Evolutionary conservation across 805 yeast genomes (phyloP).

Genomic region (Jamesozyma jinghongensis): DNA sequence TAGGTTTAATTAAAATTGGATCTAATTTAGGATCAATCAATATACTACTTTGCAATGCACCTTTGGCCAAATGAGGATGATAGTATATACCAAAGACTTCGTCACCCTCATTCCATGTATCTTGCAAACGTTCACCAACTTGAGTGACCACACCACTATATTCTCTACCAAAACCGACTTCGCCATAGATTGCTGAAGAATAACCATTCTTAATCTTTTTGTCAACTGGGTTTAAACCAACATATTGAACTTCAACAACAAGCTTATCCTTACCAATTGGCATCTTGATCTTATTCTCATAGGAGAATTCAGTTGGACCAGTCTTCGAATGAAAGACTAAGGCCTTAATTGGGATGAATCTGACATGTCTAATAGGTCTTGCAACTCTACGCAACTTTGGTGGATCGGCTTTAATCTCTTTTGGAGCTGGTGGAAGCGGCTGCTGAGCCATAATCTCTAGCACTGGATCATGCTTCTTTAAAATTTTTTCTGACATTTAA

Average conservation of each 20-base stretch:
- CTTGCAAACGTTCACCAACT: conserved; percentile 40
- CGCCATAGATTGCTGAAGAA: conserved; percentile 41
- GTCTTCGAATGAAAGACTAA: conserved; percentile 34
- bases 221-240: conserved; percentile 60
- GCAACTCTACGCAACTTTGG: conserved; percentile 31
- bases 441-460: conserved; percentile 12
- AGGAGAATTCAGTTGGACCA: conserved; percentile 38
- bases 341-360: conserved; percentile 41
- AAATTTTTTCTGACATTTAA: conserved; percentile 10
- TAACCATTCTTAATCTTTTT: conserved; percentile 50
- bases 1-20: conserved; percentile 39
- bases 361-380: conserved; percentile 43
- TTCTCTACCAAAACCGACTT: conserved; percentile 63
- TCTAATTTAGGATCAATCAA: conserved; percentile 46
- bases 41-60: conserved; percentile 50
- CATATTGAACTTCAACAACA: conserved; percentile 50
- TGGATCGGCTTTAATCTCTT: conserved; percentile 18
- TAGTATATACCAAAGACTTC: conserved; percentile 53
- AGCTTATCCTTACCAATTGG: conserved; percentile 42
- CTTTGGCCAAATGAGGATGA: conserved; percentile 44
- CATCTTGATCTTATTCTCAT: conserved; percentile 41
- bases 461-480: conserved; percentile 17
- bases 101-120: conserved; percentile 45
- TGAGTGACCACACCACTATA: conserved; percentile 51
- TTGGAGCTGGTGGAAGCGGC: conserved; percentile 20